Evolutionary conservation across 345 rosid genomes (phyloP), one percentile per base, ranked within the genome.

Genomic region (Microcos paniculata): DNA sequence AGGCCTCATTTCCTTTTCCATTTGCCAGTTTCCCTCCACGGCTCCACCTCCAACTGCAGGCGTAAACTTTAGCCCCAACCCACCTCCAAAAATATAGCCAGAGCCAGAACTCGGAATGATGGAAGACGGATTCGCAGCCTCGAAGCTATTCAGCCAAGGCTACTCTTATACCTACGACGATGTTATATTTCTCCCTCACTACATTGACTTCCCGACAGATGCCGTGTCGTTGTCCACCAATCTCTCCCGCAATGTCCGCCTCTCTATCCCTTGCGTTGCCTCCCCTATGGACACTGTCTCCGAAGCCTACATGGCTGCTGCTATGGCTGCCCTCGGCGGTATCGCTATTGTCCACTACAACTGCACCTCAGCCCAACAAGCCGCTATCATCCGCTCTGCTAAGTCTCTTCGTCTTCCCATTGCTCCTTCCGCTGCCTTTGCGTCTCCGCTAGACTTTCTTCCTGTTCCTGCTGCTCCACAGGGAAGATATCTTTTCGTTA

Each of bases 271-370:
- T 6, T 95, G 93, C 62, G 94, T 95, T 23, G 84, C 99, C 23
- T 95, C 99, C 46, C 98, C 97, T 5, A 93, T 95, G 99, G 99
- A 95, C 76, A 95, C 99, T 21, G 99, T 93, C 33, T 89, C 98
- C 0, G 97, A 90, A 75, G 85, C 96, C 42, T 80, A 87, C 86
- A 93, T 93, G 98, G 99, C 97, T 26, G 81, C 97, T 16, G 85
- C 97, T 63, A 88, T 95, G 96, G 98, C 99, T 9, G 82, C 97
- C 0, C 80, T 93, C 2, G 98, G 99, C 0, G 91, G 92, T 24
- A 90, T 95, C 13, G 96, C 94, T 49, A 82, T 93, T 72, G 82
- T 96, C 42, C 98, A 96, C 80, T 90, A 86, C 65, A 96, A 93
- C 80, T 79, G 80, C 46, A 65, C 87, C 35, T 73, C 93, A 15